Evolutionary conservation across 2,329 filamentous ascomycete genomes (phyloP).

Genomic region (Tetracladium maxilliforme): DNA sequence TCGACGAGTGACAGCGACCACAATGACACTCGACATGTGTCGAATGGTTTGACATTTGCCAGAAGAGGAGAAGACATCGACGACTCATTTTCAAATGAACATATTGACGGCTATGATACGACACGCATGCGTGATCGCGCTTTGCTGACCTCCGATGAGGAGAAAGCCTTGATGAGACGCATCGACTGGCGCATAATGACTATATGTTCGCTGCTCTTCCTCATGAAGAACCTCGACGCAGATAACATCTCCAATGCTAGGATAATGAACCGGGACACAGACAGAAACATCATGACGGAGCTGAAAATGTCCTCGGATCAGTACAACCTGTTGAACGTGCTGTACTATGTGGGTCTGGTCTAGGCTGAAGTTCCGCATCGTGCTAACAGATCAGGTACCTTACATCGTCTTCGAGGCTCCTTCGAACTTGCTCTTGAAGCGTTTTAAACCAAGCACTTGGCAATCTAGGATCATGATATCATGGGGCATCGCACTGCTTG

Average conservation of each 20-base stretch:
- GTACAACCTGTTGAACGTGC: conserved; percentile 16
- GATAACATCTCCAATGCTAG: conserved; percentile 18
- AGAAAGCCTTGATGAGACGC: conserved; percentile 25
- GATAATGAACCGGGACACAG: conserved; percentile 18
- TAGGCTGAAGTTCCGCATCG: too few relatives aligned
- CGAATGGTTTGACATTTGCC: too few relatives aligned
- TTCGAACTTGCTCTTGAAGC: conserved; percentile 21
- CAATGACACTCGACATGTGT: too few relatives aligned
- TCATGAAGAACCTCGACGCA: conserved; percentile 15
- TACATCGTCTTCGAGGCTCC: conserved; percentile 25
- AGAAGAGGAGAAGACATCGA: conserved; percentile 7
- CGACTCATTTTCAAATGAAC: conserved; percentile 7
- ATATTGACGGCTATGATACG: conserved; percentile 16
- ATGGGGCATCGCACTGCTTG: conserved; percentile 21
- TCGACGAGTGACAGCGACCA: too few relatives aligned
- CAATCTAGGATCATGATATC: conserved; percentile 19
- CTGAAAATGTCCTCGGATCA: conserved; percentile 14
- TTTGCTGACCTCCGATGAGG: conserved; percentile 21
- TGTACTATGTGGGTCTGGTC: conserved; percentile 17
- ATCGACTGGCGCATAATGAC: conserved; percentile 27
- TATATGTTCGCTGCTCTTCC: conserved; percentile 17
- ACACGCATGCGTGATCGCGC: conserved; percentile 15
- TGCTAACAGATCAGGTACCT: conserved; percentile 17
- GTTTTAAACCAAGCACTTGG: conserved; percentile 18
- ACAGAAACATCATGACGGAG: conserved; percentile 8